Evolutionary conservation across 1,139 yeast genomes (phyloP), one percentile per base, ranked within the genome.

Genomic region (Geotrichum restrictum): DNA sequence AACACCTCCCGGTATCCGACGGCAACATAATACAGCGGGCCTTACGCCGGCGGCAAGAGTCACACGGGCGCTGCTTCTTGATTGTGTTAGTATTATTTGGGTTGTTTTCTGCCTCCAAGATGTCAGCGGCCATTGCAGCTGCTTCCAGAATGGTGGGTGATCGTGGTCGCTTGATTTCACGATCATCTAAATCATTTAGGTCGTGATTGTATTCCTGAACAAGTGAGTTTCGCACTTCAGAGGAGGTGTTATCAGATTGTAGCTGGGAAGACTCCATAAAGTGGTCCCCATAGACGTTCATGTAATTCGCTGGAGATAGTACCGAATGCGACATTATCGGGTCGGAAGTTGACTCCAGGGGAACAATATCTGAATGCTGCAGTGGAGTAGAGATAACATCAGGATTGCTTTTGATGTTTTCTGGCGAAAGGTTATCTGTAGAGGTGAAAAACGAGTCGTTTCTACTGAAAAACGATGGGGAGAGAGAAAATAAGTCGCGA

Each of bases 11-110:
- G 4, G 64, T 61, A 14, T 66, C 65, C 39, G 64, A 66, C 40
- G 67, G 68, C 16, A 68, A 59, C 49, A 69, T 64, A 37, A 68
- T 68, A 53, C 73, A 69, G 8, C 72, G 60, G 13, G 71, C 67
- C 54, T 70, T 69, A 31, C 73, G 61, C 31, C 64, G 57, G 1
- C 73, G 59, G 36, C 68, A 64, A 6, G 60, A 57, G 48, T 64
- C 68, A 49, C 68, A 64, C 2, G 68, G 68, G 4, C 68, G 53
- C 2, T 43, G 44, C 24, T 53, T 53, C 32, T 48, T 51, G 2
- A 46, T 16, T 7, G 45, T 44, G 18, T 39, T 39, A 3, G 29
- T 18, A 6, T 19, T 10, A 6, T 31, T 31, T 21, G 44, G 33
- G 29, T 31, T 19, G 5, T 31, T 22, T 34, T 48, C 51, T 5